A percentile compares a stretch with the other conserved stretches of the same genome.
These are phyloP conservation scores for Pachysandra terminalis DNA, from an alignment of 164 flowering plant species.

Conservation along the genomic window DNA sequence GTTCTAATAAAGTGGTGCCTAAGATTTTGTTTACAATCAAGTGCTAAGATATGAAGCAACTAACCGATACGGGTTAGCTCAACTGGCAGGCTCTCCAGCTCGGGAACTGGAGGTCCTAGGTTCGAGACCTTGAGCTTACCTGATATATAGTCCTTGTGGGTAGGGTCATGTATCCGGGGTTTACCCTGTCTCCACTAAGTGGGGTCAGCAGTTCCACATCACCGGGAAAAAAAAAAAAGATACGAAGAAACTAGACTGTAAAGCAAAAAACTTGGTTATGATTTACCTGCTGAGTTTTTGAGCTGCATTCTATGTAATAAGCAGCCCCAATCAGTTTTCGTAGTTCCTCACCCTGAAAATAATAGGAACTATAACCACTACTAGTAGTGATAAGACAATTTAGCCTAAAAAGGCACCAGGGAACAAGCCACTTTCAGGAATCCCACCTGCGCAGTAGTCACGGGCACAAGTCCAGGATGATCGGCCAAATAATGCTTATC, in stretches of 20 bases:
- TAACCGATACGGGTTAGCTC: too few species aligned
- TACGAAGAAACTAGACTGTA: neutral
- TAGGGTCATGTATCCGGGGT: too few species aligned
- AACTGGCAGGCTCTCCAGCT: too few species aligned
- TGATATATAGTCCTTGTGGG: too few species aligned
- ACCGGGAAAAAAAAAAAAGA: neutral
- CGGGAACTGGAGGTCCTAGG: too few species aligned
- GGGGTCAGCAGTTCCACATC: too few species aligned
- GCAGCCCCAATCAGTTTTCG: conserved; percentile 90
- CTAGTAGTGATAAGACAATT: conserved; percentile 1
- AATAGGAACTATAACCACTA: conserved; percentile 6
- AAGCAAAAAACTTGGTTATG: neutral
- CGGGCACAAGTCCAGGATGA: conserved; percentile 92
- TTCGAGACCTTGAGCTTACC: too few species aligned
- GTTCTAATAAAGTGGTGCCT: too few species aligned
- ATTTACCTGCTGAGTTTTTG: conserved; percentile 96
- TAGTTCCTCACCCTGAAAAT: conserved; percentile 90
- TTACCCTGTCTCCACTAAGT: too few species aligned
- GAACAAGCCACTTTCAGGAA: conserved; percentile 9
- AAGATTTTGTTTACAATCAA: too few species aligned
- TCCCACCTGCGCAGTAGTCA: conserved; percentile 77
- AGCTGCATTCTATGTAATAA: conserved; percentile 94
- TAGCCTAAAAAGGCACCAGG: neutral
- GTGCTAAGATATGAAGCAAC: neutral
- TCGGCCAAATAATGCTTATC: conserved; percentile 88